phyloP scores from a whole-genome alignment of 805 yeast species.

The Starmerella geochares region DNA sequence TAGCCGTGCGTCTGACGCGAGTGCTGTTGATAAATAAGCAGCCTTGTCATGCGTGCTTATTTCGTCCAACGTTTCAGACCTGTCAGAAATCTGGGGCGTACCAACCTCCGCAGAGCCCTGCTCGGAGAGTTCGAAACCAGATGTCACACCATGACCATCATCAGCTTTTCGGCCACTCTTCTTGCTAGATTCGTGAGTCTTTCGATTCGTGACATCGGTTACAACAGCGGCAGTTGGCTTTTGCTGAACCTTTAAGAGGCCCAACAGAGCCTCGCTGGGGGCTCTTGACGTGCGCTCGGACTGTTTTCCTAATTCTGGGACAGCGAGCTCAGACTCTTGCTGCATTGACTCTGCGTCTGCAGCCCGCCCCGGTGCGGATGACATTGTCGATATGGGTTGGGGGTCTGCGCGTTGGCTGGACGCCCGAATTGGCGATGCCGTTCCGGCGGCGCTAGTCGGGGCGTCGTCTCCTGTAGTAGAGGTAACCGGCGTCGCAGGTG shows the following conservation, averaged over 20 bases:
- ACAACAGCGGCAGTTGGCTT: too few relatives aligned
- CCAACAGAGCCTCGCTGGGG: neutral
- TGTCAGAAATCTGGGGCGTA: neutral
- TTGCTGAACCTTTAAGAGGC: too few relatives aligned
- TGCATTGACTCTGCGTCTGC: constrained; percentile 1
- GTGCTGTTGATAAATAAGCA: neutral
- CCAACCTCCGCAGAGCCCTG: neutral
- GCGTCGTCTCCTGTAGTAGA: too few relatives aligned
- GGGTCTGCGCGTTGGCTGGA: neutral
- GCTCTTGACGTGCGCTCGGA: neutral
- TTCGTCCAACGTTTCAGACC: neutral
- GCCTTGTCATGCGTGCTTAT: neutral
- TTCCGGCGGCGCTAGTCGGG: too few relatives aligned
- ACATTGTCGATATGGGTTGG: constrained; percentile 1
- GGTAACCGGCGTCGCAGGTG: too few relatives aligned
- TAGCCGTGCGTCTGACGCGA: neutral
- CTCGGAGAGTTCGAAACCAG: too few relatives aligned
- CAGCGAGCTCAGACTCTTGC: neutral
- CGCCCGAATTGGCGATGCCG: neutral
- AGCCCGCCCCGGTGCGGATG: neutral
- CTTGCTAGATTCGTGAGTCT: too few relatives aligned
- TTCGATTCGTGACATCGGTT: too few relatives aligned
- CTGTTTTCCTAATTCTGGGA: neutral
- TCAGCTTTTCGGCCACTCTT: too few relatives aligned
- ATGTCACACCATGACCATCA: too few relatives aligned